phyloP scores from a whole-genome alignment of 257 asterid genomes.

The Anisodus acutangulus region DNA sequence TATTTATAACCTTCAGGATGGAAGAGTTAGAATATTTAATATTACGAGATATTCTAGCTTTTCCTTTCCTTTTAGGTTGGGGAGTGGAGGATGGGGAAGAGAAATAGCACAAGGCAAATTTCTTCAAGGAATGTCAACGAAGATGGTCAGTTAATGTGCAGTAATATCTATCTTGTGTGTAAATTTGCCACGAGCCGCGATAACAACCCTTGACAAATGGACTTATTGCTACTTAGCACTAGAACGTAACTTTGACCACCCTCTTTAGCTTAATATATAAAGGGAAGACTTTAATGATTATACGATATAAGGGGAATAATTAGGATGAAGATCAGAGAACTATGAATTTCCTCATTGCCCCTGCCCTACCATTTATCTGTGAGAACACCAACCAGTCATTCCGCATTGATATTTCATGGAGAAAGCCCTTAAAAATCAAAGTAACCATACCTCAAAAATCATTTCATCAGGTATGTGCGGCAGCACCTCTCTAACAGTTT shows the following conservation, averaged over 20 bases:
- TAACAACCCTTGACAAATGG: background rate
- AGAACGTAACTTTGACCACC: slow-evolving; percentile 3
- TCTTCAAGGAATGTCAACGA: background rate
- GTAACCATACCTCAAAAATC: slow-evolving; percentile 62
- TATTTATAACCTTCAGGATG: background rate
- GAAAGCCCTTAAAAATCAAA: slow-evolving; percentile 1
- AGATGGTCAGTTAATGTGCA: slow-evolving; percentile 7
- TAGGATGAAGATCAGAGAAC: slow-evolving; percentile 1
- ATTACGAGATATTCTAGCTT: background rate
- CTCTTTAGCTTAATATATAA: background rate
- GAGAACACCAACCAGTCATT: slow-evolving; percentile 18
- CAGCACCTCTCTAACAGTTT: slow-evolving; percentile 77
- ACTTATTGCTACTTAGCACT: slow-evolving; percentile 5
- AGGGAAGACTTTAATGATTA: background rate
- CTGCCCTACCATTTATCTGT: slow-evolving; percentile 22
- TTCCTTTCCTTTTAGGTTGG: background rate
- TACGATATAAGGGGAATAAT: background rate
- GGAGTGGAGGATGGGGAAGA: background rate
- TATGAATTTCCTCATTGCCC: background rate
- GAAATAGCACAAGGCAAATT: slow-evolving; percentile 15
- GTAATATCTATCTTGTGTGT: background rate
- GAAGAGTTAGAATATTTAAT: slow-evolving; percentile 8
- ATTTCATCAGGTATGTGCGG: slow-evolving; percentile 81
- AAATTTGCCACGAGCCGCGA: slow-evolving; percentile 5
- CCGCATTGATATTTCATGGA: background rate